Evolutionary conservation across 2,329 filamentous ascomycete species (phyloP), one percentile per base, ranked within the genome.

Genomic region (Colletotrichum agaves): DNA sequence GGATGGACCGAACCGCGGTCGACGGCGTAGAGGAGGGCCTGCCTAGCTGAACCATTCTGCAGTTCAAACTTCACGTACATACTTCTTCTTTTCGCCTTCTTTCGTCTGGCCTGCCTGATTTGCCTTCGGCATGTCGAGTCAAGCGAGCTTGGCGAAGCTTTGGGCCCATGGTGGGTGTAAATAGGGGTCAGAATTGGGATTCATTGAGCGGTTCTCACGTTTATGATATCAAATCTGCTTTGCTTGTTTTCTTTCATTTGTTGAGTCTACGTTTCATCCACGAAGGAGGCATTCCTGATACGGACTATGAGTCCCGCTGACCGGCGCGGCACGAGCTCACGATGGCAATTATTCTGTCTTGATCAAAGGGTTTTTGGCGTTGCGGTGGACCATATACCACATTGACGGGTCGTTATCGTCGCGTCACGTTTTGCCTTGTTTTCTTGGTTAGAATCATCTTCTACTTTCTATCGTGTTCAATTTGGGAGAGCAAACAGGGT

Each of bases 1-100:
- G 3, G 93, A 97, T 78, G 94, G 94, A 35, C 92, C 92, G 5
- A 93, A 87, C 75, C 89, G 94, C 71, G 93, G 94, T 35, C 86
- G 94, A 69, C 86, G 94, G 75, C 87, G 93, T 75, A 86, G 93
- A 70, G 87, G 86, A 43, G 82, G 77, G 63, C 77, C 80, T 44
- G 50, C 47, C 7, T 70, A 46, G 59, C 23, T 43, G n/a, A 43
- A 23, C 21, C 33, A 31, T 31, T 7, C 41, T 23, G 35, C 43
- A 31, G 31, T 35, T 41, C 33, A 13, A 27, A 17, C 15, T 65
- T 60, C 61, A 47, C 53, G 65, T 68, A 68, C 11, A 68, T 68
- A 68, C 13, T 41, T 41, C 41, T 47, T 27, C 44, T 31, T 10
- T 19, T 35, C 27, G 50, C 52, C n/a, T 17, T 67, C 31, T 17